These are phyloP conservation scores for Boletus reticuloceps DNA, from an alignment of 768 basidiomycete species.

Conservation along the genomic window DNA sequence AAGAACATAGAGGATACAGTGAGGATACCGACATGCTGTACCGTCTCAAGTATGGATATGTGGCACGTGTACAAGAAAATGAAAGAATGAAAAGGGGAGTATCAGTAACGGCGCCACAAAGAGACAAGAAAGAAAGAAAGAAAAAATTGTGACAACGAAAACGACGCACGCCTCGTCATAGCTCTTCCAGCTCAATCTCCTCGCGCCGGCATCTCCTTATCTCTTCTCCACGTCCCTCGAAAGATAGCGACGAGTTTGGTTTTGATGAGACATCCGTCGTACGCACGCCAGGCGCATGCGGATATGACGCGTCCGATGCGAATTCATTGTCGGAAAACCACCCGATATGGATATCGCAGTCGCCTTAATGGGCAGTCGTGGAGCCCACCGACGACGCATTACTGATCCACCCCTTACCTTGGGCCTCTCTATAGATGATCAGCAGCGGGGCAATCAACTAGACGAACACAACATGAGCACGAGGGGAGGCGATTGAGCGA, in stretches of 20 bases:
- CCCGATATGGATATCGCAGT: conserved; percentile 9
- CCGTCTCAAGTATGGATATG: too few species aligned
- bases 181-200: conserved; percentile 9
- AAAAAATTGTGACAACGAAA: too few species aligned
- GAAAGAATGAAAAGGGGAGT: not conserved
- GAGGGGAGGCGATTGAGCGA: not conserved
- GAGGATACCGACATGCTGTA: too few species aligned
- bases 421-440: conserved; percentile 38
- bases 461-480: not conserved
- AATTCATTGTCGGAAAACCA: conserved; percentile 27
- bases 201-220: conserved; percentile 50
- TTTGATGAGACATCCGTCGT: conserved; percentile 9
- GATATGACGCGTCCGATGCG: conserved; percentile 9
- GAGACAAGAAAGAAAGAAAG: too few species aligned
- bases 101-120: not conserved
- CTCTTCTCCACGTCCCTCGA: conserved; percentile 44
- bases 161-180: not conserved
- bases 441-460: conserved; percentile 38
- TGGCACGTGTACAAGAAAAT: not conserved
- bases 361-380: not conserved
- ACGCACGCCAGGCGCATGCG: not conserved
- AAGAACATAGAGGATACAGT: too few species aligned
- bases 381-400: conserved; percentile 4
- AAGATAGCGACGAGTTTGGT: not conserved
- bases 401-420: conserved; percentile 38